Base-by-base conservation (phyloP, 164 flowering plant genomes). In the Piper betle region DNA sequence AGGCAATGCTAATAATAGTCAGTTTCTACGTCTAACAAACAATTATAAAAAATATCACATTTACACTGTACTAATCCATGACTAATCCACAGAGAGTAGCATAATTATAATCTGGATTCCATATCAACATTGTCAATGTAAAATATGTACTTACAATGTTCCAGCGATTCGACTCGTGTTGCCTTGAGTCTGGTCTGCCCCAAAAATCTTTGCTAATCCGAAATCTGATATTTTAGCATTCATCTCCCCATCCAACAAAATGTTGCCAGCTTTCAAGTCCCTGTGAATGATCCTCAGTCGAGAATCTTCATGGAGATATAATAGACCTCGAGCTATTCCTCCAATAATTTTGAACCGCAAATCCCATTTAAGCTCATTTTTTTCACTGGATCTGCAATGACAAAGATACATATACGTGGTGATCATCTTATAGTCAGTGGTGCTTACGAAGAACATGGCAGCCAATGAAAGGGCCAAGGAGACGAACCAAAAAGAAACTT, bases 161-260 rank as follows among this genome's bases (percentile, higher is more conserved):
- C 82, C 80, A 37, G 62, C 73, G 25, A 75, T 52, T 60, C 70
- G 55, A 4, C 17, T 61, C 1, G 80, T 74, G 13, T 58, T 69
- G 12, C 60, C 77, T 58, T 57, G 65, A 53, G 59, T 63, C 38
- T 79, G 66, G 25, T 72, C 72, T 11, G 17, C 62, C 37, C 11
- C 66, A 39, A 73, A 65, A 19, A 53, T 59, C 53, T 58, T 76
- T 53, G 79, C 79, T 52, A 76, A 19, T 17, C 79, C 79, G 56
- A 76, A 76, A 18, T 76, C 79, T 15, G 84, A 69, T 56, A 76
- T 71, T 63, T 71, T 76, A 16, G 79, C 55, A 18, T 60, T 70
- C 72, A 73, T 63, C 7, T 69, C 38, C 12, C 38, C 62, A 62
- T 73, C 80, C 19, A 77, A 60, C 53, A 77, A 58, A 55, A 77